These are phyloP conservation scores for Isatis lusitanica DNA, from an alignment of 441 rosid genomes.

Conservation along the genomic window DNA sequence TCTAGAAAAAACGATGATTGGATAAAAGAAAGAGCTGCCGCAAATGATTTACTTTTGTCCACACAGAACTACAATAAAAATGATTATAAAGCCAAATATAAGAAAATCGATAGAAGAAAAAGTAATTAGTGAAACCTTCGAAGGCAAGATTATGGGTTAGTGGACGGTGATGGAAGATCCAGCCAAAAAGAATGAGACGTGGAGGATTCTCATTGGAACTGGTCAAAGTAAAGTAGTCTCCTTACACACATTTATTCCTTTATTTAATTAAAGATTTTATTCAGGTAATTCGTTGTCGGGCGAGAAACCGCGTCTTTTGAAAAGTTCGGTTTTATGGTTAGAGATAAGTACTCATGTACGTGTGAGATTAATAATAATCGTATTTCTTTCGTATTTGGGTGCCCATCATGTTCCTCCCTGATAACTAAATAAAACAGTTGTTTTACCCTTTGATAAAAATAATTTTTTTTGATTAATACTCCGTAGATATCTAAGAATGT, in stretches of 20 bases:
- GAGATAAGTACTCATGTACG: conserved; percentile 9
- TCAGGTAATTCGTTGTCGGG: conserved; percentile 26
- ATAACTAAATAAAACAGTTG: background rate
- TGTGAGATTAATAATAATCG: conserved; percentile 9
- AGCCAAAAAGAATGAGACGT: conserved; percentile 20
- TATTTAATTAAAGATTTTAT: background rate
- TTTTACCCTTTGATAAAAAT: background rate
- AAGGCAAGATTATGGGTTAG: conserved; percentile 34
- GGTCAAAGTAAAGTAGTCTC: conserved; percentile 18
- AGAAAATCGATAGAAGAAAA: background rate
- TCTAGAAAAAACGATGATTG: background rate
- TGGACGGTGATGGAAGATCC: conserved; percentile 22
- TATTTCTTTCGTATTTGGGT: background rate
- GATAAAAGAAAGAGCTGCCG: background rate
- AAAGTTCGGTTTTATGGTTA: conserved; percentile 42
- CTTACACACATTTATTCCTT: background rate
- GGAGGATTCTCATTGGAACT: conserved; percentile 34
- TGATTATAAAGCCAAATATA: conserved; percentile 5
- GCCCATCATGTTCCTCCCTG: conserved; percentile 12
- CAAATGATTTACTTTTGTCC: conserved; percentile 4
- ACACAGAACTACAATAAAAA: background rate
- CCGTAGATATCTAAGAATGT: too few relatives aligned
- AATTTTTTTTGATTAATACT: too few relatives aligned
- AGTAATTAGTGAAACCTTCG: conserved; percentile 54
- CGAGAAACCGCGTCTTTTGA: conserved; percentile 61